A percentile compares a stretch with the other conserved stretches of the same genome.
Evolutionary conservation across 495 filamentous ascomycete species (phyloP).

Genomic region (Hypomontagnella monticulosa): DNA sequence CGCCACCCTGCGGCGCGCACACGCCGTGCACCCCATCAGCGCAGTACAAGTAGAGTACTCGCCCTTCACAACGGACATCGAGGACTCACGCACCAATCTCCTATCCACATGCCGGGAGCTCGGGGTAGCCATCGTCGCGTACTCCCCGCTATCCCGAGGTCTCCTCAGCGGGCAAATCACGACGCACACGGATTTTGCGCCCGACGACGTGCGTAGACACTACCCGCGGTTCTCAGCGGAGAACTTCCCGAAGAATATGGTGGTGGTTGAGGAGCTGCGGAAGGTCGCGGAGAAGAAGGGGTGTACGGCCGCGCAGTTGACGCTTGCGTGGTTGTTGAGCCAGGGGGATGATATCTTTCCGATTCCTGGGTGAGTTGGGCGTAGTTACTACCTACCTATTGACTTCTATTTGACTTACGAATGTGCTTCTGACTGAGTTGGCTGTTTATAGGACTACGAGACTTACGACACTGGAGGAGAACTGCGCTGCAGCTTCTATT

Average conservation of each 20-base stretch:
- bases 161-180: constrained; percentile 62
- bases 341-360: constrained; percentile 70
- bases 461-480: constrained; percentile 48
- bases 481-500: constrained; percentile 43
- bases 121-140: constrained; percentile 68
- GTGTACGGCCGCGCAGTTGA: constrained; percentile 59
- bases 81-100: constrained; percentile 55
- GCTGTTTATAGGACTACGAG: constrained; percentile 37
- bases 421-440: neutral
- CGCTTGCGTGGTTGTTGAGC: constrained; percentile 67
- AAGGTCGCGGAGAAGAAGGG: constrained; percentile 59
- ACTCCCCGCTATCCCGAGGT: constrained; percentile 69
- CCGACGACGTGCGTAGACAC: constrained; percentile 51
- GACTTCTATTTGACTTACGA: too few species aligned
- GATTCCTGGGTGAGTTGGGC: constrained; percentile 59
- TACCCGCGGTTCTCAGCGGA: constrained; percentile 61
- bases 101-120: constrained; percentile 69
- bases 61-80: constrained; percentile 68
- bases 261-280: constrained; percentile 54
- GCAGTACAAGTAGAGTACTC: constrained; percentile 73
- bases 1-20: constrained; percentile 66
- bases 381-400: too few species aligned
- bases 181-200: constrained; percentile 56
- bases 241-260: constrained; percentile 62
- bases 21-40: constrained; percentile 66